phyloP scores from a whole-genome alignment of 164 flowering plant genomes.

The Warburgia ugandensis region DNA sequence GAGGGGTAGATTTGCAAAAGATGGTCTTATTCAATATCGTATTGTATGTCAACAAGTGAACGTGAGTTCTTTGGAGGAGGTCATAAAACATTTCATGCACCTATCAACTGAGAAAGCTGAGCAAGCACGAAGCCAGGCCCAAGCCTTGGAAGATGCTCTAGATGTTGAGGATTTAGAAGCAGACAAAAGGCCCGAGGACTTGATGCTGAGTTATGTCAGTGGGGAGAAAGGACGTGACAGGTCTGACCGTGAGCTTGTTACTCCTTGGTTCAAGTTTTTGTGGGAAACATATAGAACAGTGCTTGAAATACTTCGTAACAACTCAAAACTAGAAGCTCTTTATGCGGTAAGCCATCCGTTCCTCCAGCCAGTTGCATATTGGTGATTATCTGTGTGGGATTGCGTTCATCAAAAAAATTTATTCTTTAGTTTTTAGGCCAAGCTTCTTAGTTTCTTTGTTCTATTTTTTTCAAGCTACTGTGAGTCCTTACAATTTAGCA shows the following conservation, averaged over 20 bases:
- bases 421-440: too few relatives aligned
- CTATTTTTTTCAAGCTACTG: too few relatives aligned
- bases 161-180: slow-evolving; percentile 97
- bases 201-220: slow-evolving; percentile 96
- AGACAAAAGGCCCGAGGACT: slow-evolving; percentile 90
- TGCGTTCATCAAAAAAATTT: too few relatives aligned
- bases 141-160: slow-evolving; percentile 87
- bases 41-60: slow-evolving; percentile 94
- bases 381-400: too few relatives aligned
- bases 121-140: slow-evolving; percentile 78
- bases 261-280: slow-evolving; percentile 96
- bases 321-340: slow-evolving; percentile 81
- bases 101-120: slow-evolving; percentile 90
- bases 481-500: too few relatives aligned
- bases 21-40: slow-evolving; percentile 89
- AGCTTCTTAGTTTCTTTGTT: too few relatives aligned
- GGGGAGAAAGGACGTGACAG: slow-evolving; percentile 96
- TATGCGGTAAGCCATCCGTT: slow-evolving; percentile 62
- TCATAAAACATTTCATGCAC: slow-evolving; percentile 91
- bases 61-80: slow-evolving; percentile 86
- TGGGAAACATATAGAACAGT: slow-evolving; percentile 99
- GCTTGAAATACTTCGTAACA: slow-evolving; percentile 80
- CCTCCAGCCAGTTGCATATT: too few relatives aligned
- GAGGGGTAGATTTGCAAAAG: slow-evolving; percentile 87
- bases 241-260: slow-evolving; percentile 93